Conservation (phyloP, 2,329 filamentous ascomycete genomes). For the Arachnomyces sp. region DNA sequence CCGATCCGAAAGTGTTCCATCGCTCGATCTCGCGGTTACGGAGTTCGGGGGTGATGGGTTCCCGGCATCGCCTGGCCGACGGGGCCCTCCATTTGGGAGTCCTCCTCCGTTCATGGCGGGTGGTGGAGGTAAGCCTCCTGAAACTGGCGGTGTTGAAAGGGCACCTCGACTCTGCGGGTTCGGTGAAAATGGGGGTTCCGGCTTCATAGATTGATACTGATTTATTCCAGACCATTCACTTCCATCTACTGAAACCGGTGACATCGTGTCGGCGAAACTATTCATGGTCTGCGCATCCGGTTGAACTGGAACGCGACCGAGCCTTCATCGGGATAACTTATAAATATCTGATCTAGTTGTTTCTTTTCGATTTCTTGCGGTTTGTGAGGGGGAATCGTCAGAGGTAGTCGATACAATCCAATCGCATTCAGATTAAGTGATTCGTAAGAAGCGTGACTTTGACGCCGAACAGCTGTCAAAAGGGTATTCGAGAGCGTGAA, state of each 20-base stretch:
- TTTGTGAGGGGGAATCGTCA: background rate
- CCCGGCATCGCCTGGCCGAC: conserved; percentile 46
- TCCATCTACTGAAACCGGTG: conserved; percentile 70
- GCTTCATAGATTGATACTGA: conserved; percentile 51
- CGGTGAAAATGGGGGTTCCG: conserved; percentile 34
- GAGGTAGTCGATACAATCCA: conserved; percentile 5
- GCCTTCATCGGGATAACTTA: background rate
- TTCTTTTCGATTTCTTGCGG: background rate
- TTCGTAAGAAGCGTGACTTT: background rate
- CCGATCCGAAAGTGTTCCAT: conserved; percentile 61
- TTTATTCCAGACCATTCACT: conserved; percentile 71
- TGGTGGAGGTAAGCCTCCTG: conserved; percentile 49
- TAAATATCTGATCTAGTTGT: background rate
- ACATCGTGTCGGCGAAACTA: conserved; percentile 66
- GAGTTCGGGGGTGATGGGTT: conserved; percentile 82
- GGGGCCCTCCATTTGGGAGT: conserved; percentile 21
- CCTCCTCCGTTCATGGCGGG: conserved; percentile 48
- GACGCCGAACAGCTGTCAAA: background rate
- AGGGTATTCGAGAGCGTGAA: conserved; percentile 1
- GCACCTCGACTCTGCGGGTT: conserved; percentile 42
- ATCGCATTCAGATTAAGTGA: conserved; percentile 11
- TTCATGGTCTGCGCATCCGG: conserved; percentile 47
- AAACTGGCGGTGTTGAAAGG: conserved; percentile 61
- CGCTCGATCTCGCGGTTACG: conserved; percentile 64
- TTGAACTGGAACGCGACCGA: conserved; percentile 7